phyloP scores from a whole-genome alignment of 2,329 filamentous ascomycete species.

The Cryphonectria radicalis region DNA sequence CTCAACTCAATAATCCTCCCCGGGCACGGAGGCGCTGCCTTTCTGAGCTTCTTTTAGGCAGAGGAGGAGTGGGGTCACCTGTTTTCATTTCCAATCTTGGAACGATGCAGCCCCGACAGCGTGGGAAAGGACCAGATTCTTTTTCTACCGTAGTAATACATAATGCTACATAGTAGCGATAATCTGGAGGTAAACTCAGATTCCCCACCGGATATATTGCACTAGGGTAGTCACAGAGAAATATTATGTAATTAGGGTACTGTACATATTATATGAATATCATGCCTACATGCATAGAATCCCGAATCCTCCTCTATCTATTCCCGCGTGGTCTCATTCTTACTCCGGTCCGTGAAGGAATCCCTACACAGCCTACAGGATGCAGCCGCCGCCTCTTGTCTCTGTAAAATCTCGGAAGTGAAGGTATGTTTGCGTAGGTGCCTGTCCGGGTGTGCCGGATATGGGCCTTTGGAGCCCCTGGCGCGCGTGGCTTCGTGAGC shows the following conservation, averaged over 20 bases:
- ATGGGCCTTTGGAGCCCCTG: neutral
- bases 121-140: neutral
- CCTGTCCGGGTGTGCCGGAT: neutral
- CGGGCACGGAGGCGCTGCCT: neutral
- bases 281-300: neutral
- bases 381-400: neutral
- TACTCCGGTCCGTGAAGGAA: neutral
- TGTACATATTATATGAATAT: no score
- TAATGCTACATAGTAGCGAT: neutral
- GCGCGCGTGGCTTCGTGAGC: neutral
- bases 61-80: neutral
- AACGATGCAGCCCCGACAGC: neutral
- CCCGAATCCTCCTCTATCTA: neutral
- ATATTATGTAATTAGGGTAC: no score
- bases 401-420: neutral
- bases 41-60: neutral
- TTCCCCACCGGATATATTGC: neutral
- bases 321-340: neutral
- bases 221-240: neutral
- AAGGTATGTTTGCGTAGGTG: neutral
- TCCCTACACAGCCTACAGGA: neutral
- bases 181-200: neutral
- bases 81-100: neutral
- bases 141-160: neutral
- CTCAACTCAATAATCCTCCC: neutral